A percentile compares a stretch with the other conserved stretches of the same genome.
These are phyloP conservation scores for Globisporangium okanoganense DNA, from an alignment of 352 stramenopile genomes.

Conservation along the genomic window DNA sequence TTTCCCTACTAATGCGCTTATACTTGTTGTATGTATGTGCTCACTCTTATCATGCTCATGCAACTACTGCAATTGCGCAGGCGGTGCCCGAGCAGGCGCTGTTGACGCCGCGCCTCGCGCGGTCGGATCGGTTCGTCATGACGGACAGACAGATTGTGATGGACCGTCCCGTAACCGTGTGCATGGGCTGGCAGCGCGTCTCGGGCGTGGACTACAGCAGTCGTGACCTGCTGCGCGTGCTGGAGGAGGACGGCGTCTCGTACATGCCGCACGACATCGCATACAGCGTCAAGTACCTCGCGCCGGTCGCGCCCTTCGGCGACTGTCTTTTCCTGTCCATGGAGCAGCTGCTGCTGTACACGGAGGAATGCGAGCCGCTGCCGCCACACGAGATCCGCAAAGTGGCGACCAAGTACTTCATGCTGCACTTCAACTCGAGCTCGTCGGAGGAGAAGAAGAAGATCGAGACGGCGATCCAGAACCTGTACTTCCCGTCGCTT, in stretches of 20 bases:
- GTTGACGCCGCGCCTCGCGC: conserved; percentile 54
- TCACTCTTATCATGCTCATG: conserved; percentile 2
- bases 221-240: conserved; percentile 63
- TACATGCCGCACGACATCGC: conserved; percentile 84
- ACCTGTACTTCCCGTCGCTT: conserved; percentile 81
- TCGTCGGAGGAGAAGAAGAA: conserved; percentile 59
- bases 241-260: conserved; percentile 83
- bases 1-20: background rate
- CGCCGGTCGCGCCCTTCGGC: conserved; percentile 72
- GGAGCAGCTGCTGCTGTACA: conserved; percentile 83
- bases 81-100: conserved; percentile 52
- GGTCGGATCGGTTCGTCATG: conserved; percentile 46
- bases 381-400: conserved; percentile 60
- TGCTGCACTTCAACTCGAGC: conserved; percentile 62
- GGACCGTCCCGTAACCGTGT: conserved; percentile 74
- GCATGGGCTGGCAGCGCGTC: conserved; percentile 84
- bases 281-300: conserved; percentile 88
- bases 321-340: conserved; percentile 88
- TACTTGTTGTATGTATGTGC: background rate
- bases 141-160: conserved; percentile 58
- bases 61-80: conserved; percentile 18
- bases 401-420: conserved; percentile 76
- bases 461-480: conserved; percentile 82
- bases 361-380: conserved; percentile 79
- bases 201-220: conserved; percentile 70